Evolutionary conservation across 2,329 filamentous ascomycete species (phyloP), one percentile per base, ranked within the genome.

Genomic region (Ceratocystis alfenasii): DNA sequence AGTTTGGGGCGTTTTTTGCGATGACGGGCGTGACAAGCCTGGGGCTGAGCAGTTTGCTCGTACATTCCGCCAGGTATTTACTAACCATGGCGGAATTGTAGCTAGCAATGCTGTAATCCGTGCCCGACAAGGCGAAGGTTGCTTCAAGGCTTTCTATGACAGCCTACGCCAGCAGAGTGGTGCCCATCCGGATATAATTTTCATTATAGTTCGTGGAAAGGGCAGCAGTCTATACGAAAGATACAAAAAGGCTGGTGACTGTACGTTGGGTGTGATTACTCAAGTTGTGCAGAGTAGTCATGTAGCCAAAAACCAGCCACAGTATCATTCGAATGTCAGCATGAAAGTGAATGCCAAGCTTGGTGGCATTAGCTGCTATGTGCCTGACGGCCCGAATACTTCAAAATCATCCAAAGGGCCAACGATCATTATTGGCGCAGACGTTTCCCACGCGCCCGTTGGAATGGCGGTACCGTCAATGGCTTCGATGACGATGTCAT

Each of bases 261-360:
- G 89, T 72, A 86, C 89, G 44, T 92, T 85, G 69, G 91, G 88
- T n/a, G 82, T 92, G 15, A 80, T 90, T 0, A 90, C 90, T 0
- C 94, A 97, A 73, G 87, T 92, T 69, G 73, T 97, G n/a, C 86
- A 91, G 69, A 78, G 80, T 1, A 76, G 77, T 0, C 87, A 95
- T 67, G 88, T 93, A 0, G 88, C 93, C 0, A 87, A 87, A 73
- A 83, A 83, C 17, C 48, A 48, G 17, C 81, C 81, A 0, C 94
- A 99, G 71, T 97, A 97, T 75, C 87, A 89, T 71, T 94, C 89
- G 0, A 99, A 99, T 69, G 90, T 99, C 0, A 83, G 86, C 69
- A 94, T 99, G 90, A 99, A 99, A 78, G 85, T 99, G 70, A 97
- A 99, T 71, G 88, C 90, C 2, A 99, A 99, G 78, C 82, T 99